phyloP scores from a whole-genome alignment of 176 grass and related monocot species.

The Puccinellia tenuiflora region DNA sequence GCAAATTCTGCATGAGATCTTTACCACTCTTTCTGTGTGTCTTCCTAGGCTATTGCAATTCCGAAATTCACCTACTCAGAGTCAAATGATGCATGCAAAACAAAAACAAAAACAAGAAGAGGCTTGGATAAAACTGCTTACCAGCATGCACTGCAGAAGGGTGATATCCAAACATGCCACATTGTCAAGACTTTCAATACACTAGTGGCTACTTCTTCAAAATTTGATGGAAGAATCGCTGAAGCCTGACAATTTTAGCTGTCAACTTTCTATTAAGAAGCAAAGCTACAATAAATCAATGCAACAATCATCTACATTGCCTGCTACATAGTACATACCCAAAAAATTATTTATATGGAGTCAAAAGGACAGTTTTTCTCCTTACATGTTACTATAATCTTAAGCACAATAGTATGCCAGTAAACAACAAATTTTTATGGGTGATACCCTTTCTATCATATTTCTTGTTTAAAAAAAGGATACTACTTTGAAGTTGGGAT shows the following conservation, averaged over 20 bases:
- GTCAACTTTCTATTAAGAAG: constrained; percentile 26
- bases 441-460: background rate
- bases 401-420: background rate
- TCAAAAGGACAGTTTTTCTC: background rate
- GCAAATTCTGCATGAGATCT: constrained; percentile 12
- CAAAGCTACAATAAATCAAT: background rate
- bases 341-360: background rate
- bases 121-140: constrained; percentile 38
- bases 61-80: background rate
- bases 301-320: constrained; percentile 5
- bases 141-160: constrained; percentile 93
- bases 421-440: background rate
- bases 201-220: constrained; percentile 97
- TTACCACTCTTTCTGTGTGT: background rate
- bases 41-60: background rate
- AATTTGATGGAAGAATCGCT: constrained; percentile 93
- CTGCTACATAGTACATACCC: background rate
- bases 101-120: constrained; percentile 9
- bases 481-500: constrained; percentile 3
- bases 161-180: constrained; percentile 80
- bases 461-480: constrained; percentile 3
- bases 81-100: constrained; percentile 1
- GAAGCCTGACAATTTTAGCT: constrained; percentile 52
- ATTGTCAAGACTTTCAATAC: constrained; percentile 98
- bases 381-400: background rate